Evolutionary conservation across 179 eudicot genomes (phyloP), one percentile per base, ranked within the genome.

Genomic region (Silene noctiflora): DNA sequence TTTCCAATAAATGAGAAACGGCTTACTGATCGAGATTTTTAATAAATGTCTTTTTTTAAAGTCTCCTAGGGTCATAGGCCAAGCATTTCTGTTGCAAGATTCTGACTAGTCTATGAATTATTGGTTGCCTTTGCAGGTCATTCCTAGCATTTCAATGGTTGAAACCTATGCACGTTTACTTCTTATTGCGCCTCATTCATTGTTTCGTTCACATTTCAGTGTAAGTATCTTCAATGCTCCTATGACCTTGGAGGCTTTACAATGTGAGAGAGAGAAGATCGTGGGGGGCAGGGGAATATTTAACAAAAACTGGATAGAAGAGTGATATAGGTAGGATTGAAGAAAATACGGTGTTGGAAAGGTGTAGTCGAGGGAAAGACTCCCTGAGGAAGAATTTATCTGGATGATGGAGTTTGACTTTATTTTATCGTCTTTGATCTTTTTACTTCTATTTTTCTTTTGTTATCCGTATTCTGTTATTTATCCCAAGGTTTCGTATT

Each of bases 141-240:
- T 91, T 65, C 97, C 98, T 21, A 95, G 88, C 87, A 88, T 93
- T 81, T 96, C 93, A 17, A 87, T 93, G 99, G 96, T 95, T 78
- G 99, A 95, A 86, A 95, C 99, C 68, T 95, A 95, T 84, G 85
- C 89, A 62, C 86, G 99, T 82, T 75, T 95, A 83, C 87, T 93
- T 75, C 94, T 95, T 59, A 85, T 91, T 75, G 89, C 89, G 20
- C 99, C 99, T 76, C 88, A 88, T 87, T 85, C 97, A 69, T 81
- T 95, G 76, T 93, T 91, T 74, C 96, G 99, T 55, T 83, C 97
- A 73, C 99, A 87, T 81, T 88, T 94, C 82, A 87, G 88, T 81
- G 98, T 94, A 91, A 81, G 56, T 76, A 69, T 60, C 74, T 76
- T 75, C 53, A 42, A n/a, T 71, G 16, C 61, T 24, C 61, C 39